phyloP scores from a whole-genome alignment of 352 stramenopile genomes.

The Albugo laibachii region DNA sequence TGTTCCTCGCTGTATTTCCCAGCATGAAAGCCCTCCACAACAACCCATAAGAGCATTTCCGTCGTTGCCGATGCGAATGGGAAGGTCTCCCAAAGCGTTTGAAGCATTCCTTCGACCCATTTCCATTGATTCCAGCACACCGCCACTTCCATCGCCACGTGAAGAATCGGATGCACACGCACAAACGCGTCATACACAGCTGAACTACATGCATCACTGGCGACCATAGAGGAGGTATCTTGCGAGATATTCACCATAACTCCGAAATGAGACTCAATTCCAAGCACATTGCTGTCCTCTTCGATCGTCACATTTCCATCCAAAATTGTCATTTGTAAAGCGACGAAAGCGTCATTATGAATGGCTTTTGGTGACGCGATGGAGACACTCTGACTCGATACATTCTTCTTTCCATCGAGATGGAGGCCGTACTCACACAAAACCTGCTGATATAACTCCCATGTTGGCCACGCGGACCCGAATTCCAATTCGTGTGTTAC shows the following conservation, averaged over 20 bases:
- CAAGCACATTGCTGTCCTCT: constrained; percentile 46
- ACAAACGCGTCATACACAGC: constrained; percentile 48
- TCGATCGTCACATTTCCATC: constrained; percentile 9
- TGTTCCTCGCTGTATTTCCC: too few species aligned
- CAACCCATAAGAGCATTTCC: constrained; percentile 62
- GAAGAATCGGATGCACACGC: constrained; percentile 64
- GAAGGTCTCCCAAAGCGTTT: constrained; percentile 24
- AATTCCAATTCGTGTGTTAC: constrained; percentile 73
- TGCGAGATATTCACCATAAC: constrained; percentile 58
- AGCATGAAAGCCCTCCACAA: constrained; percentile 32
- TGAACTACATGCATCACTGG: not conserved
- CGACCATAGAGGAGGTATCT: constrained; percentile 29
- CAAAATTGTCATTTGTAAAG: constrained; percentile 35
- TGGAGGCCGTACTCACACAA: constrained; percentile 45
- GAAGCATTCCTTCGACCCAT: constrained; percentile 28
- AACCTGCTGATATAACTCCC: constrained; percentile 50
- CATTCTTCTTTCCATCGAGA: constrained; percentile 4
- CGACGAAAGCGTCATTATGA: not conserved
- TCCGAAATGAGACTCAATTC: constrained; percentile 38
- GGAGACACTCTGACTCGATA: too few species aligned
- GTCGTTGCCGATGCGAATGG: constrained; percentile 46
- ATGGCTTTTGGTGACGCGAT: not conserved
- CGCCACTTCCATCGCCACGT: constrained; percentile 43
- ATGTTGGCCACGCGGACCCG: constrained; percentile 29
- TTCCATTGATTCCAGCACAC: constrained; percentile 40